A percentile compares a stretch with the other conserved stretches of the same genome.
phyloP scores from a whole-genome alignment of 495 filamentous ascomycete genomes.

The Lasiosphaeria miniovina region DNA sequence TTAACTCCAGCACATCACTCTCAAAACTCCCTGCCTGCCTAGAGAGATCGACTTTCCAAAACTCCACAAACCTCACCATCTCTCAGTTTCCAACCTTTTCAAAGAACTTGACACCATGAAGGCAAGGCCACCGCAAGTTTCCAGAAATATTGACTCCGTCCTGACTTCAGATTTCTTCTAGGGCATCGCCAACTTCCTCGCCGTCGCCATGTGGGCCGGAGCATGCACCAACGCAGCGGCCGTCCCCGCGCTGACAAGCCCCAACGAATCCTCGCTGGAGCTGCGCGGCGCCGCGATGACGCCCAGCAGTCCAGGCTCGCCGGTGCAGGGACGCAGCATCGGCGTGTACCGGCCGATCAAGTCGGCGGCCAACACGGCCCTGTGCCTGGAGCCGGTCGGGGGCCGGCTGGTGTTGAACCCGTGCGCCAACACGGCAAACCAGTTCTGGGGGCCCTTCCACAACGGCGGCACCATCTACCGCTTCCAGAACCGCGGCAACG shows the following conservation, averaged over 20 bases:
- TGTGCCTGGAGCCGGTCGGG: not conserved
- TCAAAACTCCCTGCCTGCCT: too few species aligned
- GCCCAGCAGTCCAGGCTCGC: not conserved
- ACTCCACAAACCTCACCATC: too few species aligned
- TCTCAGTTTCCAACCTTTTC: too few species aligned
- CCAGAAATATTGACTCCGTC: not conserved
- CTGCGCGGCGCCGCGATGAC: too few species aligned
- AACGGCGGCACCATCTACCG: not conserved
- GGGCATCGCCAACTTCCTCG: not conserved
- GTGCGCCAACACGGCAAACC: not conserved
- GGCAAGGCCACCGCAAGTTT: not conserved
- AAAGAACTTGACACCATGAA: not conserved
- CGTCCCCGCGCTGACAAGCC: not conserved
- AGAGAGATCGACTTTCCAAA: too few species aligned
- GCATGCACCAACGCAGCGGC: not conserved
- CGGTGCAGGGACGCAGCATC: not conserved
- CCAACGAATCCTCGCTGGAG: not conserved
- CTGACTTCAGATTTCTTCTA: not conserved
- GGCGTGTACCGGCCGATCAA: not conserved
- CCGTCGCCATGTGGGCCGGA: not conserved
- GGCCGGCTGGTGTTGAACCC: not conserved
- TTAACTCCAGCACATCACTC: too few species aligned
- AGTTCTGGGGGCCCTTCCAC: slow-evolving; percentile 1
- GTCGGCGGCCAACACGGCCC: not conserved
- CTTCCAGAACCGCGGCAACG: not conserved